These are phyloP conservation scores for Epichloe baconii DNA, from an alignment of 2,329 filamentous ascomycete genomes.

Conservation along the genomic window DNA sequence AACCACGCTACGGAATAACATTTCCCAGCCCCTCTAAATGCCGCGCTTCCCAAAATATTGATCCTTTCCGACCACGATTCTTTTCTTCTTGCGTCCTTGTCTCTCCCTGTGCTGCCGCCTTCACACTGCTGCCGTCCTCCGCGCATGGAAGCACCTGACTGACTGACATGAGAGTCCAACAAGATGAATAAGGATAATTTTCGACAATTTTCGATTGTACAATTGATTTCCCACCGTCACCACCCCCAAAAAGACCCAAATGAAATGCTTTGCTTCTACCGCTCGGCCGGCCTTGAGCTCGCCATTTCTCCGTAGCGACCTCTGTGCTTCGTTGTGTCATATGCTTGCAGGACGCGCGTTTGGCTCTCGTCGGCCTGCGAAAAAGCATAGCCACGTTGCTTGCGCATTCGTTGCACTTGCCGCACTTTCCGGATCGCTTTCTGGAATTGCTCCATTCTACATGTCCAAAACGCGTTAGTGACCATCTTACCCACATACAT, in stretches of 20 bases:
- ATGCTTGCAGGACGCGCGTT: slow-evolving; percentile 87
- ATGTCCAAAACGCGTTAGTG: no score
- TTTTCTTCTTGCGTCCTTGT: no score
- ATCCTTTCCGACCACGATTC: no score
- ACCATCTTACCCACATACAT: no score
- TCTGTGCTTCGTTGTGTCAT: slow-evolving; percentile 87
- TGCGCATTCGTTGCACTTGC: slow-evolving; percentile 97
- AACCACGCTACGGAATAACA: not conserved
- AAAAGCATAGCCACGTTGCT: slow-evolving; percentile 96
- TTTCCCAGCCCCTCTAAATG: no score
- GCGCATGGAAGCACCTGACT: no score
- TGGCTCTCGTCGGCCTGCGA: slow-evolving; percentile 95
- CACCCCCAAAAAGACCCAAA: not conserved
- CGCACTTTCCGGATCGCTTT: slow-evolving; percentile 97
- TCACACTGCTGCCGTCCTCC: no score
- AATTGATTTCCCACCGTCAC: not conserved
- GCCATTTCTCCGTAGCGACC: slow-evolving; percentile 95
- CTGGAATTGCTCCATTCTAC: slow-evolving; percentile 97
- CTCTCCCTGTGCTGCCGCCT: no score
- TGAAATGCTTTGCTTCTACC: slow-evolving; percentile 5
- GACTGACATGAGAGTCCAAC: no score
- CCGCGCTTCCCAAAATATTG: no score
- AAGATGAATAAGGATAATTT: not conserved
- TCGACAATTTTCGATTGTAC: not conserved
- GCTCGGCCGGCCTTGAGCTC: slow-evolving; percentile 24